A percentile compares a stretch with the other conserved stretches of the same genome.
phyloP scores from a whole-genome alignment of 2,329 filamentous ascomycete species.

The Gliomastix tumulicola region DNA sequence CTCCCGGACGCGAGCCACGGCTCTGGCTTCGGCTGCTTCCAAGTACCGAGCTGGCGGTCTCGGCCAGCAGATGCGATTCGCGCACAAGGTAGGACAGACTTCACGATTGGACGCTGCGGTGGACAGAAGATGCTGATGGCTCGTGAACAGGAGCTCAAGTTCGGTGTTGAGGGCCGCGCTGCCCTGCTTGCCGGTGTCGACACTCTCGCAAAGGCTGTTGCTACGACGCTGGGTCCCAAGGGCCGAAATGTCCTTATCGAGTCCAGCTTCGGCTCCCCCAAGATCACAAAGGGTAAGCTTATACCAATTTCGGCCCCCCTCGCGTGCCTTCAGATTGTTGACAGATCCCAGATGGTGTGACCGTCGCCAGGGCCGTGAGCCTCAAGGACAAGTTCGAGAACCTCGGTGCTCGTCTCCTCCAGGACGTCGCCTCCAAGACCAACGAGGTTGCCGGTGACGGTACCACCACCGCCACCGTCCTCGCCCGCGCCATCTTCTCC shows the following conservation, averaged over 20 bases:
- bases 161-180: constrained; percentile 90
- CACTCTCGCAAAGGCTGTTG: constrained; percentile 91
- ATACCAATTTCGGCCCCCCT: background rate
- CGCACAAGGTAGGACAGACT: constrained; percentile 83
- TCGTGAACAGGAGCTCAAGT: constrained; percentile 80
- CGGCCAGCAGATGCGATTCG: constrained; percentile 88
- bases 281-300: constrained; percentile 92
- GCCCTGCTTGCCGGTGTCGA: constrained; percentile 89
- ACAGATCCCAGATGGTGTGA: constrained; percentile 64
- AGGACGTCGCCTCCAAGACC: constrained; percentile 98
- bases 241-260: constrained; percentile 98
- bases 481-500: constrained; percentile 97
- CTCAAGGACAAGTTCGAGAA: constrained; percentile 99
- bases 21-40: constrained; percentile 63
- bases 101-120: background rate
- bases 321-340: background rate
- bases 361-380: constrained; percentile 80
- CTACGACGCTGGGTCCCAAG: constrained; percentile 94
- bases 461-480: constrained; percentile 95
- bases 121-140: background rate
- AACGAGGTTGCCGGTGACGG: constrained; percentile 99
- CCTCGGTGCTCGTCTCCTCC: constrained; percentile 90
- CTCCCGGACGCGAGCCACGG: constrained; percentile 71
- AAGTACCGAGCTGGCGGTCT: constrained; percentile 60
- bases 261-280: constrained; percentile 96